Evolutionary conservation across 306 rosid species (phyloP).

Genomic region (Fagus crenata): DNA sequence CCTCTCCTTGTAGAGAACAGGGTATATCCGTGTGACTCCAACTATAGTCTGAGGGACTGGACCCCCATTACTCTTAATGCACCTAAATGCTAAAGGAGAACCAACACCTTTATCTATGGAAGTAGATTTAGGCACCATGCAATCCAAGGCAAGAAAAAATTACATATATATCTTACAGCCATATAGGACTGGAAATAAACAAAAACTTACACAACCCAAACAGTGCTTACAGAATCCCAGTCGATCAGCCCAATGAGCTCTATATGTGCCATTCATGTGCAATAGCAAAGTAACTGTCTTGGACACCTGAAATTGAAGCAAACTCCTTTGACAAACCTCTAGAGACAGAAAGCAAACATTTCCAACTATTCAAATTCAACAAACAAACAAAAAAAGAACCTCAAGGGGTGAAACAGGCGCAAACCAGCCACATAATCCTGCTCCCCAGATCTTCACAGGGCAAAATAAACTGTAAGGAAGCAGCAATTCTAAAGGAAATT

Average conservation of each 20-base stretch:
- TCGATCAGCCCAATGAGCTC: constrained; percentile 85
- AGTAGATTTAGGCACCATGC: constrained; percentile 26
- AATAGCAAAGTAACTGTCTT: constrained; percentile 56
- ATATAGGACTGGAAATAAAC: constrained; percentile 21
- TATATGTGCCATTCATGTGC: constrained; percentile 88
- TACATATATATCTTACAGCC: constrained; percentile 15
- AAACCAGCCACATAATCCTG: constrained; percentile 73
- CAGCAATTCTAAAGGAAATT: constrained; percentile 2
- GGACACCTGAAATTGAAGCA: constrained; percentile 58
- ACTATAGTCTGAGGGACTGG: constrained; percentile 74
- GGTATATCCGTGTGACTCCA: constrained; percentile 79
- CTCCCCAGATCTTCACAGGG: constrained; percentile 79
- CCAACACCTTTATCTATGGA: constrained; percentile 61
- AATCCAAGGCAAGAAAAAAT: constrained; percentile 27
- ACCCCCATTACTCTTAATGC: constrained; percentile 81
- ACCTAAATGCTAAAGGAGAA: constrained; percentile 79
- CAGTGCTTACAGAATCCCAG: constrained; percentile 79
- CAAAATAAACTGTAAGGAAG: constrained; percentile 30
- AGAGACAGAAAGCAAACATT: constrained; percentile 8
- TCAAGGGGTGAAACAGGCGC: constrained; percentile 81
- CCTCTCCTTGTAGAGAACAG: constrained; percentile 87
- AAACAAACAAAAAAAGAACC: constrained; percentile 48
- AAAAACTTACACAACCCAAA: constrained; percentile 4
- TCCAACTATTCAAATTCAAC: background rate
- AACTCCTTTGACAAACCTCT: constrained; percentile 34